These are phyloP conservation scores for Peribolospora kevripleyi DNA, from an alignment of 768 basidiomycete genomes.

Conservation along the genomic window DNA sequence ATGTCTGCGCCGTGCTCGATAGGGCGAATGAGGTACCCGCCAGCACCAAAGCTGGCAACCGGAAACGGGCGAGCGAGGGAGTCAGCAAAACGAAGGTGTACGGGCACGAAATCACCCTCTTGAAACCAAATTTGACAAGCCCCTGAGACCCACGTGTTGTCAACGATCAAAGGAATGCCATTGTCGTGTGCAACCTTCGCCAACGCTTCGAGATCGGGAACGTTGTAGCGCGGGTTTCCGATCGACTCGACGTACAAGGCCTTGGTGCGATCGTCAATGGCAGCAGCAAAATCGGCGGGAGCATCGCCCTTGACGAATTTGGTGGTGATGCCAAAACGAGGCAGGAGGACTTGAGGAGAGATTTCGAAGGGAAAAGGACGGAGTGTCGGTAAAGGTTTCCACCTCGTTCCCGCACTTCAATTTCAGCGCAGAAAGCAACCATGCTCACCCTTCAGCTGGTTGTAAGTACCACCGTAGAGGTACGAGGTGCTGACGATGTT, in stretches of 20 bases:
- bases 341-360: conserved; percentile 24
- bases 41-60: not conserved
- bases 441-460: conserved; percentile 5
- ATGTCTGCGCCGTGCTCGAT: conserved; percentile 57
- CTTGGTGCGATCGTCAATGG: conserved; percentile 50
- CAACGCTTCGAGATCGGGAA: conserved; percentile 42
- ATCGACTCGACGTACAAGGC: conserved; percentile 37
- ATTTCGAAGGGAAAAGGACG: not conserved
- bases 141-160: conserved; percentile 30
- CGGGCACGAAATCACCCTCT: conserved; percentile 22
- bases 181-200: conserved; percentile 49
- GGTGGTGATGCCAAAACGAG: conserved; percentile 39
- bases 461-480: conserved; percentile 29
- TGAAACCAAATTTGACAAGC: conserved; percentile 29
- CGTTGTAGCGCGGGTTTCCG: conserved; percentile 46
- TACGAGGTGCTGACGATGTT: conserved; percentile 50
- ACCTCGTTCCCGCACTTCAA: not conserved
- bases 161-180: conserved; percentile 52
- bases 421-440: too few species aligned
- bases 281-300: conserved; percentile 35
- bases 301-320: conserved; percentile 37
- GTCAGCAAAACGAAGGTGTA: conserved; percentile 4
- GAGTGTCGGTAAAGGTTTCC: not conserved
- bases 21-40: conserved; percentile 38
- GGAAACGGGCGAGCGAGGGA: too few species aligned